phyloP scores from a whole-genome alignment of 73 alveolate genomes.

The Stentor roeselii region DNA sequence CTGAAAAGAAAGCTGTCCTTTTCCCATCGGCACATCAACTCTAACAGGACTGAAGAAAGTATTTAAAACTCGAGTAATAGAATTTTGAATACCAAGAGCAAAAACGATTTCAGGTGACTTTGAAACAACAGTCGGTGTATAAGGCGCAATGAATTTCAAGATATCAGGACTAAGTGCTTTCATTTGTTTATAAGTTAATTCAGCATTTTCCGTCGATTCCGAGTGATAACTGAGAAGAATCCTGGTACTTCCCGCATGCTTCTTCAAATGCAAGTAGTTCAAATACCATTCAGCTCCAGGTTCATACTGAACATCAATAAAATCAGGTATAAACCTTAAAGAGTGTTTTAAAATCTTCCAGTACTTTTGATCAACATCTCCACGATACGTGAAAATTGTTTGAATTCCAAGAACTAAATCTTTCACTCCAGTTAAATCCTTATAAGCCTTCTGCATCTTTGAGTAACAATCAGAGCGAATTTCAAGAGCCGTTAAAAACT shows the following conservation, averaged over 20 bases:
- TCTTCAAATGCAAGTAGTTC: neutral
- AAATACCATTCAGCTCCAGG: neutral
- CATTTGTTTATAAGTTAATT: neutral
- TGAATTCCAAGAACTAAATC: neutral
- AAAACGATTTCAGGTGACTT: neutral
- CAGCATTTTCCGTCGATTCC: neutral
- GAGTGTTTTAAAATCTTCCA: neutral
- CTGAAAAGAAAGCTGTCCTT: constrained; percentile 17
- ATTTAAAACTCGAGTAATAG: neutral
- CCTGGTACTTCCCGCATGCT: neutral
- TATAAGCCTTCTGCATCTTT: neutral
- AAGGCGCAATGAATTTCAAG: constrained; percentile 1
- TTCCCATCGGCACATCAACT: neutral
- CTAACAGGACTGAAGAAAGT: neutral
- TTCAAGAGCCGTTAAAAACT: neutral
- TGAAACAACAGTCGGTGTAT: neutral
- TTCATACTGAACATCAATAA: neutral
- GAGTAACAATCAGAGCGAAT: neutral
- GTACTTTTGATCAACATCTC: constrained; percentile 1
- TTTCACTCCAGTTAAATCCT: neutral
- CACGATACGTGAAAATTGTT: neutral
- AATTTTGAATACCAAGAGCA: constrained; percentile 2
- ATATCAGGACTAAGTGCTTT: neutral
- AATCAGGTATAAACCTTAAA: neutral
- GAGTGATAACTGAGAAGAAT: constrained; percentile 9